Evolutionary conservation across 352 stramenopile species (phyloP).

Genomic region (Pythium sp.): DNA sequence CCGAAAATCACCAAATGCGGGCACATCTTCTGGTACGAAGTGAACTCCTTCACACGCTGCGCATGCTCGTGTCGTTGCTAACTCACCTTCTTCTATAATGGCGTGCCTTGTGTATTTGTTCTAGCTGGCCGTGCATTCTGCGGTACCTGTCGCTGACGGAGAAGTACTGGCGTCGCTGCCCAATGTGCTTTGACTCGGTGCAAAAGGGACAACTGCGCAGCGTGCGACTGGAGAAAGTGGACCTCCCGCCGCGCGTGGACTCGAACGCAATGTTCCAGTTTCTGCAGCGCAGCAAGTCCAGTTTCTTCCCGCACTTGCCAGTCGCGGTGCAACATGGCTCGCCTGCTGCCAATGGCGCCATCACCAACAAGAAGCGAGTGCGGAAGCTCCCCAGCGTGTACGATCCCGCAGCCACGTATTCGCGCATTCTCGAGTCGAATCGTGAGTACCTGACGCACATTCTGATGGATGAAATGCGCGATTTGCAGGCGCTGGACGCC

Average conservation of each 20-base stretch:
- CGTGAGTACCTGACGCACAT: constrained; percentile 62
- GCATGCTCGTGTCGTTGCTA: too few species aligned
- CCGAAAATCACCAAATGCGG: constrained; percentile 87
- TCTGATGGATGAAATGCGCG: constrained; percentile 59
- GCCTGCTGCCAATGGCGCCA: not conserved
- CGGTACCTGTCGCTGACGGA: constrained; percentile 81
- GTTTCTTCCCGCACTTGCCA: constrained; percentile 64
- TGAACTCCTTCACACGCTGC: too few species aligned
- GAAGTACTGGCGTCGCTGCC: constrained; percentile 86
- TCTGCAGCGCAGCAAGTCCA: constrained; percentile 64
- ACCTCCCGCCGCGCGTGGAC: constrained; percentile 55
- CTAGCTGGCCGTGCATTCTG: constrained; percentile 81
- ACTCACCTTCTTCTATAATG: not conserved
- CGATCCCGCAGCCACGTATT: constrained; percentile 61
- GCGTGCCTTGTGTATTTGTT: constrained; percentile 3
- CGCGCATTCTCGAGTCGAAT: constrained; percentile 71
- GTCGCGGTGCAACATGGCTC: not conserved
- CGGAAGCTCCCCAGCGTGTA: constrained; percentile 63
- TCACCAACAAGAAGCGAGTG: constrained; percentile 27
- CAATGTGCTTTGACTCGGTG: constrained; percentile 87
- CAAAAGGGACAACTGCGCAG: constrained; percentile 80
- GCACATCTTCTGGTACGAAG: constrained; percentile 76
- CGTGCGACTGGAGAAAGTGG: constrained; percentile 57
- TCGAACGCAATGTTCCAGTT: constrained; percentile 67
- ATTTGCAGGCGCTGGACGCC: constrained; percentile 64